Percentiles rank a stretch among this genome's conserved stretches.
Evolutionary conservation across 2,329 filamentous ascomycete genomes (phyloP).

Genomic region (Aspergillus piperis): DNA sequence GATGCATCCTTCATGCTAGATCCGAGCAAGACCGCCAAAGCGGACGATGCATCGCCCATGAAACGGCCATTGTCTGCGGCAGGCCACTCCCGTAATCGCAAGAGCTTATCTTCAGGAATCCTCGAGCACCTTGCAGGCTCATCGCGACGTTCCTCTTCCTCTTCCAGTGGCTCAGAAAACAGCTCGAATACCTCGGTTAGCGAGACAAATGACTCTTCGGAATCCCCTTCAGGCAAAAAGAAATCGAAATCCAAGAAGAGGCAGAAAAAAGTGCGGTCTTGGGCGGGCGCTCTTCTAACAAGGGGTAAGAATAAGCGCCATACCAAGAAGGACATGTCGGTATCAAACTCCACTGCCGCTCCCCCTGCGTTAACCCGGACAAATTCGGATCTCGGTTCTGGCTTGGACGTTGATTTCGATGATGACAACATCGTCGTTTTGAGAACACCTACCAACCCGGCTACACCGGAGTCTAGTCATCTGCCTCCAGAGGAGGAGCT

Average conservation of each 20-base stretch:
- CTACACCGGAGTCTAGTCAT: slow-evolving; percentile 30
- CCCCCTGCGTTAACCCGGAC: slow-evolving; percentile 46
- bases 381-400: slow-evolving; percentile 45
- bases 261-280: slow-evolving; percentile 73
- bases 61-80: slow-evolving; percentile 47
- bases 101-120: slow-evolving; percentile 33
- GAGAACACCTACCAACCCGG: slow-evolving; percentile 44
- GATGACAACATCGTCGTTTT: slow-evolving; percentile 52
- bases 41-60: slow-evolving; percentile 22
- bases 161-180: slow-evolving; percentile 33
- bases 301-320: slow-evolving; percentile 50
- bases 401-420: slow-evolving; percentile 51
- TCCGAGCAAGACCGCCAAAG: slow-evolving; percentile 20
- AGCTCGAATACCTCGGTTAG: slow-evolving; percentile 35
- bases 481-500: slow-evolving; percentile 19
- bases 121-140: slow-evolving; percentile 28
- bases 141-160: slow-evolving; percentile 31
- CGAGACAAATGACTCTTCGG: slow-evolving; percentile 24
- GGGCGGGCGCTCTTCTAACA: slow-evolving; percentile 55
- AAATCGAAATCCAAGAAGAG: slow-evolving; percentile 50
- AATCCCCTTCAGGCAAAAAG: slow-evolving; percentile 32
- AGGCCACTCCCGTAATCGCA: slow-evolving; percentile 34
- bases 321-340: slow-evolving; percentile 43
- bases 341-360: slow-evolving; percentile 42
- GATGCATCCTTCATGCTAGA: slow-evolving; percentile 41